Conservation (phyloP, 495 filamentous ascomycete genomes). For the Neurospora sp. region DNA sequence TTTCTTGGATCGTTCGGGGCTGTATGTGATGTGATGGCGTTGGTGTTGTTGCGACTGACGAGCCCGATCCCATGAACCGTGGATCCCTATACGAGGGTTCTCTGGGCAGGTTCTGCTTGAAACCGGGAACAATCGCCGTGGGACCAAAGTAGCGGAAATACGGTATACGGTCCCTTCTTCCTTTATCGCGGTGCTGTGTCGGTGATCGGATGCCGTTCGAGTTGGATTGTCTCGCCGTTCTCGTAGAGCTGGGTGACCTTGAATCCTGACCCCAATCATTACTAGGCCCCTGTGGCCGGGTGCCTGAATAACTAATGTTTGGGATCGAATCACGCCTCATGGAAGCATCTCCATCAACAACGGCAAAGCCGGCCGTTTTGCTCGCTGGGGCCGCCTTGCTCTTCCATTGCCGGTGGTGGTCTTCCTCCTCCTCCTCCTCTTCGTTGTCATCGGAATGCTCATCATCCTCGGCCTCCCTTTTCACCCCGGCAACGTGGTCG, state of each 20-base stretch:
- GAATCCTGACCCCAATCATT: slow-evolving; percentile 22
- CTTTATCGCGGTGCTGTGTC: slow-evolving; percentile 23
- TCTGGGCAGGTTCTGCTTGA: slow-evolving; percentile 67
- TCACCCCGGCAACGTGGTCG: slow-evolving; percentile 13
- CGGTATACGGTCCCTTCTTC: slow-evolving; percentile 54
- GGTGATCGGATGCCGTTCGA: slow-evolving; percentile 31
- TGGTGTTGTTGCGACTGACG: slow-evolving; percentile 7
- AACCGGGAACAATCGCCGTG: slow-evolving; percentile 83
- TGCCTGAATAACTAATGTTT: slow-evolving; percentile 9
- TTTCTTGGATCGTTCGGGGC: slow-evolving; percentile 37
- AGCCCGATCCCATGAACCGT: background rate
- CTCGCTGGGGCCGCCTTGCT: slow-evolving; percentile 4
- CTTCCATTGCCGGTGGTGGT: slow-evolving; percentile 26
- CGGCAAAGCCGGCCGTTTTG: slow-evolving; percentile 14
- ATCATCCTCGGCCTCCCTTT: slow-evolving; percentile 19
- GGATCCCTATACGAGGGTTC: background rate
- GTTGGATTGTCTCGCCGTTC: slow-evolving; percentile 9
- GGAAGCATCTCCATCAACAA: slow-evolving; percentile 2
- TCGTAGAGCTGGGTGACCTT: slow-evolving; percentile 14
- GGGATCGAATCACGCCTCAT: slow-evolving; percentile 16
- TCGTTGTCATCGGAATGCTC: slow-evolving; percentile 13
- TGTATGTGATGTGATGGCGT: slow-evolving; percentile 14
- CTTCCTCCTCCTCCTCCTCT: slow-evolving; percentile 16
- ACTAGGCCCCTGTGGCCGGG: slow-evolving; percentile 9
- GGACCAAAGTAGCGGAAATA: slow-evolving; percentile 85